Conservation (phyloP, 2,329 filamentous ascomycete species). For the Magnaporthiopsis poae region DNA sequence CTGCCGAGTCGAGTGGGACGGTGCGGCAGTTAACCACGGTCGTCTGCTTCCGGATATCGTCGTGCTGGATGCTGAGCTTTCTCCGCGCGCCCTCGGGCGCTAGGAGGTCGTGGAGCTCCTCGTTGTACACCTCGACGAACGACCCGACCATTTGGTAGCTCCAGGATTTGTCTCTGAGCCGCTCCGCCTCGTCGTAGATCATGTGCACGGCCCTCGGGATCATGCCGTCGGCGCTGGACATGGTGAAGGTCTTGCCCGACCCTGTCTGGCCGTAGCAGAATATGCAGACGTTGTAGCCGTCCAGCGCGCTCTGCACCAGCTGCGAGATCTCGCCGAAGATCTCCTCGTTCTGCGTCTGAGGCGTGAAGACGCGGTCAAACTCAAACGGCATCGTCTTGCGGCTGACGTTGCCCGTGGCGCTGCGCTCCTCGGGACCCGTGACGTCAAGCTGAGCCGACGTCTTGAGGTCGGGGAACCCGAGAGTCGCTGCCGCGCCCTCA, state of each 20-base stretch:
- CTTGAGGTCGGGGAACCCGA: slow-evolving; percentile 71
- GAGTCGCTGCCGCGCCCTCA: slow-evolving; percentile 59
- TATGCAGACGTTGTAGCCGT: slow-evolving; percentile 97
- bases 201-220: slow-evolving; percentile 87
- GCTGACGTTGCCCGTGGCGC: slow-evolving; percentile 63
- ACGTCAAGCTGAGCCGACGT: slow-evolving; percentile 82
- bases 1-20: slow-evolving; percentile 66
- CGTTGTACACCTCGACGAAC: slow-evolving; percentile 97
- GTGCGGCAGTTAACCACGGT: slow-evolving; percentile 70
- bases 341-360: slow-evolving; percentile 65
- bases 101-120: slow-evolving; percentile 86
- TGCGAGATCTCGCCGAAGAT: slow-evolving; percentile 96
- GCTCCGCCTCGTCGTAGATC: slow-evolving; percentile 80
- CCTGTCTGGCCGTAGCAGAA: slow-evolving; percentile 98
- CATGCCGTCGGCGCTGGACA: slow-evolving; percentile 87
- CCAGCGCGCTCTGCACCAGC: slow-evolving; percentile 86
- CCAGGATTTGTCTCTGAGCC: slow-evolving; percentile 85
- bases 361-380: slow-evolving; percentile 87
- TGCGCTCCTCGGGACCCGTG: slow-evolving; percentile 73
- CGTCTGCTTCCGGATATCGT: slow-evolving; percentile 71
- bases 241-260: slow-evolving; percentile 92
- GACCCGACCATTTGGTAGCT: slow-evolving; percentile 86
- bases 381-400: slow-evolving; percentile 76
- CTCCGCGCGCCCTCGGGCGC: slow-evolving; percentile 59
- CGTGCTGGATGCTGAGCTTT: slow-evolving; percentile 83